Evolutionary conservation across 306 rosid genomes (phyloP).

Genomic region (Comarum palustre): DNA sequence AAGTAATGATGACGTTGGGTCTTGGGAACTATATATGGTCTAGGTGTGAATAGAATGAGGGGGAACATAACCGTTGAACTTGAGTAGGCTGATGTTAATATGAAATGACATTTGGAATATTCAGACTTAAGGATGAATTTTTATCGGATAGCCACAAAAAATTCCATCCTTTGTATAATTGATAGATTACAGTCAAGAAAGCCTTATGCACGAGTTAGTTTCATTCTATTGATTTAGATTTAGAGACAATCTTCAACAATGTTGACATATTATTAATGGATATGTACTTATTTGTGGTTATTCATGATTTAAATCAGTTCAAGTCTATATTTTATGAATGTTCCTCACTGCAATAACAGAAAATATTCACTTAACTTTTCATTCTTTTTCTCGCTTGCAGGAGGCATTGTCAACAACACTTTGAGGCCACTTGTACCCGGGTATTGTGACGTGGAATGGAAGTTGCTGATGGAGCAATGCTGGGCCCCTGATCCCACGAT

Average conservation of each 20-base stretch:
- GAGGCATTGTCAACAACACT: conserved; percentile 83
- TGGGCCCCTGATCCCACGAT: conserved; percentile 79
- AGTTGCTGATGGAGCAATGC: conserved; percentile 79
- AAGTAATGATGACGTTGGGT: background rate
- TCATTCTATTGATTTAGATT: background rate
- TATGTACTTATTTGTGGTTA: background rate
- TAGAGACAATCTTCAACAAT: background rate
- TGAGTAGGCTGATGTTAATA: background rate
- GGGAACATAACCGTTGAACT: background rate
- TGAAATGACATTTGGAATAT: background rate
- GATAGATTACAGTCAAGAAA: background rate
- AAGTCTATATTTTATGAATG: background rate
- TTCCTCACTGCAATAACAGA: conserved; percentile 1
- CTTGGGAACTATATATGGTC: background rate
- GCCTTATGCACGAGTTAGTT: background rate
- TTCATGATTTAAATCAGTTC: background rate
- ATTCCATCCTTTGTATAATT: background rate
- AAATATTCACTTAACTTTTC: background rate
- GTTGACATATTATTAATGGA: background rate
- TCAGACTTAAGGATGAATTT: background rate
- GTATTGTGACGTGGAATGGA: conserved; percentile 72
- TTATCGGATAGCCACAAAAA: background rate
- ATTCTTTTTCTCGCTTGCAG: conserved; percentile 35
- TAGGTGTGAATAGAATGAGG: background rate
- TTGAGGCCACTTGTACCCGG: conserved; percentile 68